Base-by-base conservation (phyloP, 1,284 basidiomycete species). In the Hemileia vastatrix region DNA sequence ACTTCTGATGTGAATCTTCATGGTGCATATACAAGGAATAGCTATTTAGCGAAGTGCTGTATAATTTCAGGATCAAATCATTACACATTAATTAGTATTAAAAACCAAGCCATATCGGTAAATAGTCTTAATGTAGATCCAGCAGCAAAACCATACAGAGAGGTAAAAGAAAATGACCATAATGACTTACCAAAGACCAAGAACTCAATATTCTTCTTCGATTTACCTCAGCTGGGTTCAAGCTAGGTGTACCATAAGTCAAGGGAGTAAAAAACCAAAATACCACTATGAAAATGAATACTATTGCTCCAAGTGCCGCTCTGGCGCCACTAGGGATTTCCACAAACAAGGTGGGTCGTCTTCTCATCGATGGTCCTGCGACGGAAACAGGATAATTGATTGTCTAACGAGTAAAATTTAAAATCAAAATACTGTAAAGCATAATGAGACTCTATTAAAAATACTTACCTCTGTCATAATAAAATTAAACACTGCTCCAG, bases 401-500 rank as follows among this genome's bases (percentile, higher is more conserved):
- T 6, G 87, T 86, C 71, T 73, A 64, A 51, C 63, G 68, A 11
- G 64, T 63, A 24, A 75, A 61, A 70, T 73, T 72, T 58, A 74
- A 71, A 67, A 73, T 73, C 36, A 74, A 62, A 59, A 73, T 74
- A 67, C 74, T 72, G 64, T 75, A 73, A 15, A 75, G 66, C 62
- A 75, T 74, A 18, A 64, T 49, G 45, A 58, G 63, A 19, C 62
- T 6, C 21, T 8, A 40, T 8, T 51, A 23, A 4, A 75, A 65
- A 60, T 75, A 73, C 54, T 62, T 36, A 62, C 60, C 33, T 96
- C 93, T 32, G 88, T 88, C 56, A 91, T 78, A 66, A 97, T 80
- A 77, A 96, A 98, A 78, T 89, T 91, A 71, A 97, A 80, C 32
- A 96, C 86, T 2, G 88, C 83, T 48, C 94, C 95, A 15, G 93